phyloP scores from a whole-genome alignment of 495 filamentous ascomycete species.

The Aspergillus bridgeri region DNA sequence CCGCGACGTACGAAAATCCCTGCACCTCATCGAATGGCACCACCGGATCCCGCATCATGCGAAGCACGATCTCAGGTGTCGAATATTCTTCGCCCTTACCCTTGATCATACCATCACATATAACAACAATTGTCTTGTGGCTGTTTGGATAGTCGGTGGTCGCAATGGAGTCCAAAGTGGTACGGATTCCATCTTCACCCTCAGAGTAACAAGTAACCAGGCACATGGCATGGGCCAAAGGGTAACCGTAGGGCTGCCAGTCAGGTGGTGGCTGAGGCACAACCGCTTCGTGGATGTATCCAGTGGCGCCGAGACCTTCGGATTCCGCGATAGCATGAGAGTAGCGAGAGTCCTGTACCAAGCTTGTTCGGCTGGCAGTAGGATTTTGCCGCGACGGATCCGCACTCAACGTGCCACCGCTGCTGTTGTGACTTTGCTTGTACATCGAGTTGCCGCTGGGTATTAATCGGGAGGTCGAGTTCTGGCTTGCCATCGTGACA shows the following conservation, averaged over 20 bases:
- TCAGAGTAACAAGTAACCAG: slow-evolving; percentile 98
- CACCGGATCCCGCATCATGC: slow-evolving; percentile 93
- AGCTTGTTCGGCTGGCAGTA: slow-evolving; percentile 50
- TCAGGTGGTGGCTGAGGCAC: slow-evolving; percentile 97
- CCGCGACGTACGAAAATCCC: slow-evolving; percentile 92
- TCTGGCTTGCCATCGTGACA: slow-evolving; percentile 96
- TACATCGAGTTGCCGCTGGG: slow-evolving; percentile 65
- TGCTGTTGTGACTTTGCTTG: slow-evolving; percentile 65
- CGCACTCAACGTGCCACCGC: slow-evolving; percentile 52
- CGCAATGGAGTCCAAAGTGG: slow-evolving; percentile 92
- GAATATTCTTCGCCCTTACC: slow-evolving; percentile 83
- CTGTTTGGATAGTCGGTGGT: slow-evolving; percentile 99
- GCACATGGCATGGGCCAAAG: slow-evolving; percentile 88
- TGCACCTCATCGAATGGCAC: slow-evolving; percentile 74
- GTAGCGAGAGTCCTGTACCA: slow-evolving; percentile 48
- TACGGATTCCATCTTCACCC: slow-evolving; percentile 86
- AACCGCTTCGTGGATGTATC: slow-evolving; percentile 92
- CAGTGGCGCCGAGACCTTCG: slow-evolving; percentile 78
- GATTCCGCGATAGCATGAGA: slow-evolving; percentile 57
- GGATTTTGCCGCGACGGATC: slow-evolving; percentile 37
- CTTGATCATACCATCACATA: slow-evolving; percentile 98
- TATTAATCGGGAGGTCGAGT: slow-evolving; percentile 69
- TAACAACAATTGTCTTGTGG: slow-evolving; percentile 92
- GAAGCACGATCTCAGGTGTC: slow-evolving; percentile 84
- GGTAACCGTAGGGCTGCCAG: slow-evolving; percentile 94